These are phyloP conservation scores for Schwanniomyces vanrijiae DNA, from an alignment of 805 yeast genomes.

Conservation along the genomic window DNA sequence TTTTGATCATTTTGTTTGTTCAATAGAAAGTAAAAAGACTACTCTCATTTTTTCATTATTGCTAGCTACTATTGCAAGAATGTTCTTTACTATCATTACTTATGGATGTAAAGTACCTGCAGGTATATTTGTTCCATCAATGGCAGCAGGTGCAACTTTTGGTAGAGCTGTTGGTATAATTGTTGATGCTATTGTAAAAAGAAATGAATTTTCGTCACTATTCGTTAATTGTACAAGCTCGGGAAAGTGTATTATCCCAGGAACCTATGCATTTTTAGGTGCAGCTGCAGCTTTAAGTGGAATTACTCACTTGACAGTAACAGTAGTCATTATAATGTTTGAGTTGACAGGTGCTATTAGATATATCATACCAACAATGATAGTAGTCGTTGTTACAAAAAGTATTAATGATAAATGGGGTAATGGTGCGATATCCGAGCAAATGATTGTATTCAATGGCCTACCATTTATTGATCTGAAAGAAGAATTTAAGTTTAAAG, in stretches of 20 bases:
- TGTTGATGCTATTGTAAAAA: constrained; percentile 46
- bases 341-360: constrained; percentile 94
- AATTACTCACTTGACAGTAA: constrained; percentile 85
- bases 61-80: constrained; percentile 72
- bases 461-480: constrained; percentile 76
- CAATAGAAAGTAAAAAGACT: constrained; percentile 24
- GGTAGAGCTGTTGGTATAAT: constrained; percentile 84
- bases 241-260: constrained; percentile 77
- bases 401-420: constrained; percentile 72
- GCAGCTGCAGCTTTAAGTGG: constrained; percentile 96
- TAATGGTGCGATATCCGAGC: constrained; percentile 88
- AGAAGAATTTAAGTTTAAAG: constrained; percentile 58
- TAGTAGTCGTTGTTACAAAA: constrained; percentile 87
- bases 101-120: constrained; percentile 96
- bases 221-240: constrained; percentile 32
- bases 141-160: constrained; percentile 95
- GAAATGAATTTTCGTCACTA: constrained; percentile 33
- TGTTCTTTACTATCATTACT: constrained; percentile 72
- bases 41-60: constrained; percentile 52
- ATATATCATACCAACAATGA: constrained; percentile 93
- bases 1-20: constrained; percentile 44
- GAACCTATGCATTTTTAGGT: constrained; percentile 92
- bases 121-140: constrained; percentile 96
- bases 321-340: constrained; percentile 94
- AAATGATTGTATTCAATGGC: constrained; percentile 87